Evolutionary conservation across 352 stramenopile genomes (phyloP).

Genomic region (Blastocystis sp.): DNA sequence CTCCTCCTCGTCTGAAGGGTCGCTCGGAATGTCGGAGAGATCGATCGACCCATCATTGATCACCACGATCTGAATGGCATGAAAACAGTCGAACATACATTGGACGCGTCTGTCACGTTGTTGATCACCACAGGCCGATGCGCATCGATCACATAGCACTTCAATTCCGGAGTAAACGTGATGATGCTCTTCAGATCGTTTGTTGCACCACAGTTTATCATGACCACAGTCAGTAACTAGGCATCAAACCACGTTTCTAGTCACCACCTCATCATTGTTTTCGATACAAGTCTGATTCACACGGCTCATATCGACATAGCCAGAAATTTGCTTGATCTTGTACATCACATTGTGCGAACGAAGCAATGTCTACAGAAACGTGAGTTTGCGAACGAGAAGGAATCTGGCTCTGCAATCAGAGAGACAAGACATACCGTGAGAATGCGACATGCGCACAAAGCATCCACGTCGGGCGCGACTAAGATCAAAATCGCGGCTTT

Average conservation of each 20-base stretch:
- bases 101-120: background rate
- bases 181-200: background rate
- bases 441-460: background rate
- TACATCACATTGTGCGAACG: slow-evolving; percentile 21
- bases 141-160: slow-evolving; percentile 13
- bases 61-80: background rate
- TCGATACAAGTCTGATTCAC: slow-evolving; percentile 34
- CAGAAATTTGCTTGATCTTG: slow-evolving; percentile 50
- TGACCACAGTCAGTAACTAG: background rate
- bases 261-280: background rate
- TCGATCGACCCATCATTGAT: slow-evolving; percentile 23
- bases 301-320: slow-evolving; percentile 19
- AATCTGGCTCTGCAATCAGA: background rate
- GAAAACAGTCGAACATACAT: background rate
- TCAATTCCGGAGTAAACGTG: background rate
- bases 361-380: background rate
- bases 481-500: background rate
- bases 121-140: slow-evolving; percentile 4
- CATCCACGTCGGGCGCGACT: slow-evolving; percentile 21
- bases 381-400: background rate
- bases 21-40: background rate
- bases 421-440: background rate
- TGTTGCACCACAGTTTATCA: slow-evolving; percentile 42
- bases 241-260: background rate
- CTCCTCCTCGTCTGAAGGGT: background rate